Evolutionary conservation across 2,329 filamentous ascomycete species (phyloP).

Genomic region (Pseudopyricularia javanii): DNA sequence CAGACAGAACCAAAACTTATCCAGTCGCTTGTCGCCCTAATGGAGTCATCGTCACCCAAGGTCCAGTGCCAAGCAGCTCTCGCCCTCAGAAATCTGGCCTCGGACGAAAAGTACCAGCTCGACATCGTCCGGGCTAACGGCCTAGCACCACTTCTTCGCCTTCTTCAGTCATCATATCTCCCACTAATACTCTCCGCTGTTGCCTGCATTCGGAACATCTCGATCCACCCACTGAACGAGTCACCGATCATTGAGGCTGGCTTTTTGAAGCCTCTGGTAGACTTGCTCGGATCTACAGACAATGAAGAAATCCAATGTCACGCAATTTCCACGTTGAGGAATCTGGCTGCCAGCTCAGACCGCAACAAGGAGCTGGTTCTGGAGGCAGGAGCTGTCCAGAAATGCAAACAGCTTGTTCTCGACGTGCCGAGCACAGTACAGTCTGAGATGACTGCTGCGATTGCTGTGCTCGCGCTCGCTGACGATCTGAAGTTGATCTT

Average conservation of each 20-base stretch:
- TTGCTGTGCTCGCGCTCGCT: constrained; percentile 87
- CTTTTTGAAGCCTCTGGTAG: constrained; percentile 86
- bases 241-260: constrained; percentile 97
- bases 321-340: constrained; percentile 90
- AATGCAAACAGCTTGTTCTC: constrained; percentile 93
- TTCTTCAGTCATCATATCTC: constrained; percentile 89
- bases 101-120: constrained; percentile 96
- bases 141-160: constrained; percentile 70
- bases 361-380: constrained; percentile 96
- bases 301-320: constrained; percentile 99
- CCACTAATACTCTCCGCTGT: constrained; percentile 94
- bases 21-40: constrained; percentile 85
- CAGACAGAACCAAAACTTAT: constrained; percentile 85
- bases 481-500: constrained; percentile 92
- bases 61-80: constrained; percentile 96
- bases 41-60: constrained; percentile 95
- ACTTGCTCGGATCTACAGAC: constrained; percentile 86
- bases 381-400: constrained; percentile 91
- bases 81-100: constrained; percentile 86
- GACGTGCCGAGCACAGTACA: constrained; percentile 90
- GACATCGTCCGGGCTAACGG: constrained; percentile 90
- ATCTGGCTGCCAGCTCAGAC: constrained; percentile 91
- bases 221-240: constrained; percentile 94
- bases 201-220: constrained; percentile 97
- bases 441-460: constrained; percentile 99